A percentile compares a stretch with the other conserved stretches of the same genome.
Evolutionary conservation across 2,329 filamentous ascomycete genomes (phyloP).

Genomic region (Trichoderma citrinoviride): DNA sequence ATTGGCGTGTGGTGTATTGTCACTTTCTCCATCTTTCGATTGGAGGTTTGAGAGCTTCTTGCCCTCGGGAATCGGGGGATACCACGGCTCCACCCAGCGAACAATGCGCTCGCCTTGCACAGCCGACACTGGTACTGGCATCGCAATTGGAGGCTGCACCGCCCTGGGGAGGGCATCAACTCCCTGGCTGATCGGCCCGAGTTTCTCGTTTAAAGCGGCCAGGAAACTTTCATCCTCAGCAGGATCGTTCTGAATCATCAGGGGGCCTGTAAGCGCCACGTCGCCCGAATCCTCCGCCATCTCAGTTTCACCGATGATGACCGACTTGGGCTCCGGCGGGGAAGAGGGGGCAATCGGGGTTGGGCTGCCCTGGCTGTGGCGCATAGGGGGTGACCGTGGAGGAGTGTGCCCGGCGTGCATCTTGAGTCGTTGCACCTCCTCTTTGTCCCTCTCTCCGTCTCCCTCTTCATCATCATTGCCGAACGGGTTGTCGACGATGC

Average conservation of each 20-base stretch:
- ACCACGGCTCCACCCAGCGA: no score
- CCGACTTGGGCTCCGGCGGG: background rate
- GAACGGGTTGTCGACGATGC: slow-evolving; percentile 30
- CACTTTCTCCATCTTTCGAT: background rate
- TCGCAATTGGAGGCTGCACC: slow-evolving; percentile 33
- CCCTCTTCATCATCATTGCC: slow-evolving; percentile 42
- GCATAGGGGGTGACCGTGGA: slow-evolving; percentile 55
- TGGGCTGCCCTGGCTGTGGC: slow-evolving; percentile 30
- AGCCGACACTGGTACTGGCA: slow-evolving; percentile 25
- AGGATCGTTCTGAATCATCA: slow-evolving; percentile 56
- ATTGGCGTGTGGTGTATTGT: no score
- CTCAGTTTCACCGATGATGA: no score
- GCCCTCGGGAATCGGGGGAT: no score
- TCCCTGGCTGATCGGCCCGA: slow-evolving; percentile 48
- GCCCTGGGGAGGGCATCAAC: slow-evolving; percentile 45
- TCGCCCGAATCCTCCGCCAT: slow-evolving; percentile 36
- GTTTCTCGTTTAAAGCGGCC: slow-evolving; percentile 48
- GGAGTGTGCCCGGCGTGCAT: slow-evolving; percentile 65
- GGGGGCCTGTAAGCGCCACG: slow-evolving; percentile 48
- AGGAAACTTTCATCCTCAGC: slow-evolving; percentile 57
- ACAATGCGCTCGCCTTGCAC: background rate
- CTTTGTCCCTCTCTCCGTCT: slow-evolving; percentile 42
- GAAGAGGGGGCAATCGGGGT: slow-evolving; percentile 30
- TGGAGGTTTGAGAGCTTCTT: no score
- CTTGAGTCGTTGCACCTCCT: slow-evolving; percentile 51